Conservation (phyloP, 768 basidiomycete species). For the Podaxis sp. region DNA sequence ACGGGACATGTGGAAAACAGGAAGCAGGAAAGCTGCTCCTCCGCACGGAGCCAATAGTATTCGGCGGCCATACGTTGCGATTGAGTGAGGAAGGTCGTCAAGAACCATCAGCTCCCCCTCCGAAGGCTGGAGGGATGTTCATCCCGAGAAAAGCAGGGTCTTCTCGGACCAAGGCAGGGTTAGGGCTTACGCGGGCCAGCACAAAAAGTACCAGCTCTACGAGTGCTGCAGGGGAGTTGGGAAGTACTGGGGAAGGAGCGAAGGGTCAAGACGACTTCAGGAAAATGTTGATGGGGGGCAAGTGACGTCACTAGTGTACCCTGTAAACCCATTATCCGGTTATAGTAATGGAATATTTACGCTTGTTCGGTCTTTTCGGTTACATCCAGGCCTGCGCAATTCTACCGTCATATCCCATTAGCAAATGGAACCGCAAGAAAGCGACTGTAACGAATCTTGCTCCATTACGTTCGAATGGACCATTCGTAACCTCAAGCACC, state of each 20-base stretch:
- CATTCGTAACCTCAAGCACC: conserved; percentile 60
- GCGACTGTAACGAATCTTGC: conserved; percentile 50
- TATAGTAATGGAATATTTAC: neutral
- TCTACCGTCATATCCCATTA: neutral
- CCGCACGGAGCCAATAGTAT: conserved; percentile 66
- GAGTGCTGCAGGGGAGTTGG: conserved; percentile 19
- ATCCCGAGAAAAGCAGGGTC: conserved; percentile 61
- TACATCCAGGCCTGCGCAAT: neutral
- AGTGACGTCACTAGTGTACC: conserved; percentile 14
- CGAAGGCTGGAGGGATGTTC: conserved; percentile 52
- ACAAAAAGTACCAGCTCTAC: conserved; percentile 11
- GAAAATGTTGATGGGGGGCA: conserved; percentile 57
- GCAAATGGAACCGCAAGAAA: conserved; percentile 22
- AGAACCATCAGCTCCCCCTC: conserved; percentile 32
- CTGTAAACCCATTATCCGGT: neutral
- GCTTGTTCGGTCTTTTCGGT: neutral
- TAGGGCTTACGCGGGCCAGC: conserved; percentile 47
- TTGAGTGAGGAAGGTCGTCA: conserved; percentile 55
- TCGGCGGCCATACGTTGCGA: conserved; percentile 59
- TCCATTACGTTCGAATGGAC: conserved; percentile 78
- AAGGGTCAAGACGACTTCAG: conserved; percentile 86
- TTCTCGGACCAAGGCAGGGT: conserved; percentile 70
- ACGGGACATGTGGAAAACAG: conserved; percentile 37
- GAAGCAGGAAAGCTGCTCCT: conserved; percentile 83
- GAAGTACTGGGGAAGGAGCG: conserved; percentile 26